Evolutionary conservation across 805 yeast species (phyloP).

Genomic region (Candida sanyiensis): DNA sequence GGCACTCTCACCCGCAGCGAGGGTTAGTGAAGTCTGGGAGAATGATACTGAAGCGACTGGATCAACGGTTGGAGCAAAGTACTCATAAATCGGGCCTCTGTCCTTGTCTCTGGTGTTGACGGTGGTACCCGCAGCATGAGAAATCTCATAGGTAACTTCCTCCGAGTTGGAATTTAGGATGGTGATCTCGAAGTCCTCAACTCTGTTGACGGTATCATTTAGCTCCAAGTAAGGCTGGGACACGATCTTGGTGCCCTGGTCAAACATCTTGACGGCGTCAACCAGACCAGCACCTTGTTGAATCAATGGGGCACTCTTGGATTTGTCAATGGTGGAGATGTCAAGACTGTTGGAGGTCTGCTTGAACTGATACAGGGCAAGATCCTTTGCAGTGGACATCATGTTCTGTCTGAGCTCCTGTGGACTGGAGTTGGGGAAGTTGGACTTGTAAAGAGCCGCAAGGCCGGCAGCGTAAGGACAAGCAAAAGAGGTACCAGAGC

Average conservation of each 20-base stretch:
- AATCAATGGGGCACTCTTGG: constrained; percentile 10
- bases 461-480: constrained; percentile 18
- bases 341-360: constrained; percentile 1
- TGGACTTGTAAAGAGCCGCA: constrained; percentile 11
- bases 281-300: constrained; percentile 18
- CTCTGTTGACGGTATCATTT: constrained; percentile 15
- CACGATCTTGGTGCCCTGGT: constrained; percentile 7
- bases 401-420: constrained; percentile 3
- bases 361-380: constrained; percentile 1
- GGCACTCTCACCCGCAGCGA: constrained; percentile 13
- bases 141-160: constrained; percentile 10
- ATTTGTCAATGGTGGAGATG: constrained; percentile 5
- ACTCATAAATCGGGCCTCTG: neutral
- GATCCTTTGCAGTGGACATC: constrained; percentile 7
- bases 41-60: constrained; percentile 8
- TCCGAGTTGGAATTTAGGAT: constrained; percentile 9
- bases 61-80: constrained; percentile 10
- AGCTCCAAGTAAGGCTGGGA: constrained; percentile 11
- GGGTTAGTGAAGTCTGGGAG: constrained; percentile 4
- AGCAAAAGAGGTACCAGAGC: constrained; percentile 16
- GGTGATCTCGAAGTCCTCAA: constrained; percentile 11
- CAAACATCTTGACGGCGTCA: constrained; percentile 11
- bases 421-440: constrained; percentile 7
- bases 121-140: constrained; percentile 10
- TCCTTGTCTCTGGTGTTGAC: constrained; percentile 5